Evolutionary conservation across 2,329 filamentous ascomycete genomes (phyloP).

Genomic region (Parastagonospora avenae): DNA sequence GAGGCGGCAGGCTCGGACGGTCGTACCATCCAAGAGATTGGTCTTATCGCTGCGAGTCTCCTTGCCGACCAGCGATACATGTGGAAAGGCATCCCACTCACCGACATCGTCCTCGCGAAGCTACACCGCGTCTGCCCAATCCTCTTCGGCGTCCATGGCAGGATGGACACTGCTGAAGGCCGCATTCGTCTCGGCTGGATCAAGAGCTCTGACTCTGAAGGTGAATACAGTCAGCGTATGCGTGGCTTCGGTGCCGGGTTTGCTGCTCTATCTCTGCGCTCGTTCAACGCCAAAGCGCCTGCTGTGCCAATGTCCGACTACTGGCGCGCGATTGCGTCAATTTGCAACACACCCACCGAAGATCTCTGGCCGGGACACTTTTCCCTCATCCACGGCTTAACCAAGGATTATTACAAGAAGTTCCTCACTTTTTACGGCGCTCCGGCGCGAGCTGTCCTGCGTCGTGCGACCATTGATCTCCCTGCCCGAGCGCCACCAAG

Average conservation of each 20-base stretch:
- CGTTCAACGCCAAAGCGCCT: conserved; percentile 63
- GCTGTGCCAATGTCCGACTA: conserved; percentile 83
- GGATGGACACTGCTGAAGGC: conserved; percentile 66
- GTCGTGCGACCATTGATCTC: conserved; percentile 74
- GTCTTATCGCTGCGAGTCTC: conserved; percentile 75
- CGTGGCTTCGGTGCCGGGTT: conserved; percentile 83
- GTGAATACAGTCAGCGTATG: conserved; percentile 79
- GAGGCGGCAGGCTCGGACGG: conserved; percentile 48
- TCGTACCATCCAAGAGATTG: conserved; percentile 71
- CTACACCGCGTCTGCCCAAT: conserved; percentile 80
- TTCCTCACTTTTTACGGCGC: conserved; percentile 84
- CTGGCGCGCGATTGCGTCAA: conserved; percentile 77
- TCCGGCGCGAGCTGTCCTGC: conserved; percentile 72
- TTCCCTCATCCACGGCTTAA: conserved; percentile 57
- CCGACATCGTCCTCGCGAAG: conserved; percentile 88
- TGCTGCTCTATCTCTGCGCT: conserved; percentile 78
- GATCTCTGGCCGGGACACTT: conserved; percentile 55
- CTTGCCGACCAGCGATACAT: conserved; percentile 72
- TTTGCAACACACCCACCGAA: conserved; percentile 73
- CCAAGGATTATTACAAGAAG: conserved; percentile 69
- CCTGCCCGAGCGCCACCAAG: conserved; percentile 53
- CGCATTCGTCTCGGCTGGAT: conserved; percentile 40
- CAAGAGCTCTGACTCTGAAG: conserved; percentile 56
- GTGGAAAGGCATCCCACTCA: conserved; percentile 70
- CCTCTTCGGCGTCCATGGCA: conserved; percentile 81